A percentile compares a stretch with the other conserved stretches of the same genome.
Conservation (phyloP, 176 grass and related monocot species). For the Poa pratensis region DNA sequence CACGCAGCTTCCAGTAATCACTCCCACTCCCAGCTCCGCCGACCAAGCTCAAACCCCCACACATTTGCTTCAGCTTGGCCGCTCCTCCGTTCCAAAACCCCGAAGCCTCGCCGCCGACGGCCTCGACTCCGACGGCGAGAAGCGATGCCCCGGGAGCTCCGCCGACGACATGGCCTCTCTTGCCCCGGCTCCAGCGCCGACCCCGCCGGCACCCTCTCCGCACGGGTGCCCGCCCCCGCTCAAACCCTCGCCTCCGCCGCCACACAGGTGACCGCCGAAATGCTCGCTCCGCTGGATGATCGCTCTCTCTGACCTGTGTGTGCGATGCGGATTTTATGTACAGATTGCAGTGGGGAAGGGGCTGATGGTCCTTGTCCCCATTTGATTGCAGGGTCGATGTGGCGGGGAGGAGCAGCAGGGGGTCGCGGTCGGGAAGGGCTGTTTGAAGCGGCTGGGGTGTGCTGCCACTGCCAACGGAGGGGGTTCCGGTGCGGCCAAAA, state of each 20-base stretch:
- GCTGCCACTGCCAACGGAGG: not conserved
- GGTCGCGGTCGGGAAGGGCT: slow-evolving; percentile 39
- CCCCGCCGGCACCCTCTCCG: slow-evolving; percentile 39
- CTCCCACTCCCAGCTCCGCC: not conserved
- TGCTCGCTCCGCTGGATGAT: slow-evolving; percentile 5
- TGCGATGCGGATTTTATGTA: not conserved
- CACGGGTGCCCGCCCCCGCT: not conserved
- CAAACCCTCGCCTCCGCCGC: not conserved
- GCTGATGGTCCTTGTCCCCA: not conserved
- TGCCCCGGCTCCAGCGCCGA: slow-evolving; percentile 37
- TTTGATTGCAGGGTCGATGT: slow-evolving; percentile 19
- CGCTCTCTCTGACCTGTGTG: slow-evolving; percentile 4
- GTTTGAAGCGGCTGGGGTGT: slow-evolving; percentile 40
- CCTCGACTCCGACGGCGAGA: not conserved
- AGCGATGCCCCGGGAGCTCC: slow-evolving; percentile 47
- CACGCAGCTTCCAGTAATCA: not conserved
- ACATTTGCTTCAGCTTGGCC: not conserved
- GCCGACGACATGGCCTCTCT: slow-evolving; percentile 47
- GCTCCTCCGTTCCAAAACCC: slow-evolving; percentile 12
- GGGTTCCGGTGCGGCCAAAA: slow-evolving; percentile 34
- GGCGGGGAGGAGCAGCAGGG: not conserved
- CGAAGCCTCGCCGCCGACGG: not conserved
- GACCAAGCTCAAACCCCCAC: slow-evolving; percentile 6
- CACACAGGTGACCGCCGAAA: not conserved
- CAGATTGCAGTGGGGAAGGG: not conserved